Evolutionary conservation across 108 stramenopile genomes (phyloP), one percentile per base, ranked within the genome.

Genomic region (Cyclotella cryptica): DNA sequence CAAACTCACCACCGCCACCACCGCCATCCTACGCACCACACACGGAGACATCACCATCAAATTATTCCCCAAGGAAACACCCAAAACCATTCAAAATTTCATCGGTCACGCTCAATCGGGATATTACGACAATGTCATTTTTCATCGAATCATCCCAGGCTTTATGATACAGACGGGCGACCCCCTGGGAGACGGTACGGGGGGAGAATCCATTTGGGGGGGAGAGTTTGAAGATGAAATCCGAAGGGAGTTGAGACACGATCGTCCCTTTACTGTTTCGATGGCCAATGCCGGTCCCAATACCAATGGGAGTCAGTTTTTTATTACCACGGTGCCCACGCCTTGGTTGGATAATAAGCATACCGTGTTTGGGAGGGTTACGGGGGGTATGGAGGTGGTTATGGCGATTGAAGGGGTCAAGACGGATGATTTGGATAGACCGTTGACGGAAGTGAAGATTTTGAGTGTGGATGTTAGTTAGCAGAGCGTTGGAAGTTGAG

Each of bases 161-260:
- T 99, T 99, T 79, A 99, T 99, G 98, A 64, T 99, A 52, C 98
- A 99, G 78, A 98, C 97, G 7, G 98, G 99, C 15, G 98, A 99
- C 75, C 99, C 99, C 0, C 77, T 97, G 24, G 99, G 99, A 21
- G 97, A 99, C 79, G 99, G 99, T n/a, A 99, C 99, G 10, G 99
- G 99, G 22, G 99, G 99, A 39, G 99, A 99, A 89, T 88, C 86
- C 54, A 98, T 99, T 53, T 99, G 99, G 99, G 98, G 98, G 24
- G 98, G 98, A 21, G 98, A 98, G 69, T 99, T 99, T 75, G 96
- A 98, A 74, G 99, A 99, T 85, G 99, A 99, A 72, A 95, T 99
- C 79, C 88, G 92, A 35, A 84, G 94, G 55, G 87, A 90, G 47
- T 84, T 83, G 24, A 18, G 78, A 2, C 73, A 84, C 21, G 72